Evolutionary conservation across 2,329 filamentous ascomycete genomes (phyloP).

Genomic region (Diaporthe batatas): DNA sequence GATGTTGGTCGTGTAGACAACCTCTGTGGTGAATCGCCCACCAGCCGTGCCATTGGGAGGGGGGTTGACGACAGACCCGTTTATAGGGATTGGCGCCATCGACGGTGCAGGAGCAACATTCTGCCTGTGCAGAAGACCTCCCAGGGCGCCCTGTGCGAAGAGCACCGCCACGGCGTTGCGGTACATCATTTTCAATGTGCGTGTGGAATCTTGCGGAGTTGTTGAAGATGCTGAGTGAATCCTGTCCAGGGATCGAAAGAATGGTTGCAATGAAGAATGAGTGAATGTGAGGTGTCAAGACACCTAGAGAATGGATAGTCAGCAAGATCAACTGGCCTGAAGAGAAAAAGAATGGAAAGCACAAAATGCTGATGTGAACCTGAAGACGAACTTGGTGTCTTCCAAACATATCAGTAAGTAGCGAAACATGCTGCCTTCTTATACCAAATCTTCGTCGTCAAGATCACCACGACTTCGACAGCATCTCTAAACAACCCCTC

Average conservation of each 20-base stretch:
- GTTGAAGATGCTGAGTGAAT: conserved; percentile 18
- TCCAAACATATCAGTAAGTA: background rate
- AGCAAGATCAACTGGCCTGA: conserved; percentile 29
- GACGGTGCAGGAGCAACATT: conserved; percentile 30
- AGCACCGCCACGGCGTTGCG: conserved; percentile 36
- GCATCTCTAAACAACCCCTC: conserved; percentile 16
- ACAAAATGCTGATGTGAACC: conserved; percentile 22
- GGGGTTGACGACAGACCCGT: conserved; percentile 3
- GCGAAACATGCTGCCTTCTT: conserved; percentile 17
- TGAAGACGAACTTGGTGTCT: conserved; percentile 11
- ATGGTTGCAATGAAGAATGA: conserved; percentile 28
- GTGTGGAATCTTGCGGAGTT: background rate
- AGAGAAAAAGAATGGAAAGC: conserved; percentile 30
- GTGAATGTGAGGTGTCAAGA: conserved; percentile 17
- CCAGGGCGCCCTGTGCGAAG: conserved; percentile 37
- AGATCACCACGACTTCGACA: background rate
- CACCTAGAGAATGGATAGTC: conserved; percentile 29
- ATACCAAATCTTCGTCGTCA: conserved; percentile 9
- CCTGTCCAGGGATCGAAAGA: conserved; percentile 29
- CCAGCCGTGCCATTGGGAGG: conserved; percentile 23
- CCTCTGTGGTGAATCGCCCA: conserved; percentile 33
- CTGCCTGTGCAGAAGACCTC: conserved; percentile 27
- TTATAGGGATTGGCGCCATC: conserved; percentile 32
- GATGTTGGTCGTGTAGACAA: conserved; percentile 40
- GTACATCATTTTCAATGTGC: conserved; percentile 35